phyloP scores from a whole-genome alignment of 495 filamentous ascomycete genomes.

The Antarctomyces pellizariae region DNA sequence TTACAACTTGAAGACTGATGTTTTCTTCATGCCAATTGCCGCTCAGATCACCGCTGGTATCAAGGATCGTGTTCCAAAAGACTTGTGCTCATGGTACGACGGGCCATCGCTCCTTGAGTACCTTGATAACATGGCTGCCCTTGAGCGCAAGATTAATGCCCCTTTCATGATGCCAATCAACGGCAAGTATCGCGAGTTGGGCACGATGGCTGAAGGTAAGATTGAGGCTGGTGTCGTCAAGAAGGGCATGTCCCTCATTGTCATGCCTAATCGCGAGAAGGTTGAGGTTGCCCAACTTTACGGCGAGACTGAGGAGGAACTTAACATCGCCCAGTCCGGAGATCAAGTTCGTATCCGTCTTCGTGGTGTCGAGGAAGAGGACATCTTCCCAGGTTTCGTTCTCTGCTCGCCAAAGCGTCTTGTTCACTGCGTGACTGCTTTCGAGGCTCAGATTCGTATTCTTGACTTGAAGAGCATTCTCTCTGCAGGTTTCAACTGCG shows the following conservation, averaged over 20 bases:
- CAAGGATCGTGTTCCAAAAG: conserved; percentile 64
- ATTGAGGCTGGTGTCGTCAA: conserved; percentile 82
- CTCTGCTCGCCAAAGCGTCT: conserved; percentile 79
- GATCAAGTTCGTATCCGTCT: conserved; percentile 88
- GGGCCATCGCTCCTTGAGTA: conserved; percentile 91
- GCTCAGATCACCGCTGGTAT: conserved; percentile 68
- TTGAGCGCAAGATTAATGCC: conserved; percentile 89
- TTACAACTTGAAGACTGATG: conserved; percentile 76
- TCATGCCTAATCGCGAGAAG: conserved; percentile 86
- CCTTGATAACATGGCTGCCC: conserved; percentile 68
- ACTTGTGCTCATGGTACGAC: conserved; percentile 59
- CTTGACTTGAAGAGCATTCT: conserved; percentile 92
- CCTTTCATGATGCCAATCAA: conserved; percentile 99
- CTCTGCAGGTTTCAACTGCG: conserved; percentile 74
- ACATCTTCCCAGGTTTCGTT: conserved; percentile 90
- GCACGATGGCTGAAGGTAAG: conserved; percentile 92
- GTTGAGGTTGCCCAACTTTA: conserved; percentile 66
- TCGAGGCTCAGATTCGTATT: conserved; percentile 90
- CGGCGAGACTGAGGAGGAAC: conserved; percentile 90
- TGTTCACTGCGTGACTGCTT: conserved; percentile 70
- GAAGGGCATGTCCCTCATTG: conserved; percentile 57
- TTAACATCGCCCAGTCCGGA: conserved; percentile 55
- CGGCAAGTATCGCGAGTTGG: conserved; percentile 92
- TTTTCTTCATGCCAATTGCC: conserved; percentile 90
- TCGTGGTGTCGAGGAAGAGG: conserved; percentile 90